Evolutionary conservation across 1,284 basidiomycete species (phyloP).

Genomic region (Moesziomyces sp.): DNA sequence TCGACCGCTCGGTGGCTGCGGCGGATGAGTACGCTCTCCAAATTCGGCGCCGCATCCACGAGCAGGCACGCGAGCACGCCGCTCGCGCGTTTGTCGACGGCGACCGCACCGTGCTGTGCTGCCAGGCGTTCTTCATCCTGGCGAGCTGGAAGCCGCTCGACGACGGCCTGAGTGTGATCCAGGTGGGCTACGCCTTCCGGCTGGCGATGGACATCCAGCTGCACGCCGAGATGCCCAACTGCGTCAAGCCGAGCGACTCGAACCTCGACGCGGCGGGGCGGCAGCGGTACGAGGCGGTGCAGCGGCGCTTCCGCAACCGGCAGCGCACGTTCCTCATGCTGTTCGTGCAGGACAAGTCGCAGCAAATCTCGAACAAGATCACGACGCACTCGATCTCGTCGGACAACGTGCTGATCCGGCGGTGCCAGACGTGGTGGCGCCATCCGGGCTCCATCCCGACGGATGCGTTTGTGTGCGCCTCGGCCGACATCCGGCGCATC

Average conservation of each 20-base stretch:
- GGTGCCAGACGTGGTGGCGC: constrained; percentile 49
- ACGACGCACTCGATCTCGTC: constrained; percentile 39
- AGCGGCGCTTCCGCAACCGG: constrained; percentile 47
- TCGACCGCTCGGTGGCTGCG: constrained; percentile 18
- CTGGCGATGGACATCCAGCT: constrained; percentile 54
- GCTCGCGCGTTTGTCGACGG: constrained; percentile 48
- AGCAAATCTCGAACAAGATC: constrained; percentile 52
- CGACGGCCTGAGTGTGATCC: constrained; percentile 46
- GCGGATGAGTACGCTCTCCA: constrained; percentile 39
- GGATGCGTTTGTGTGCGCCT: constrained; percentile 45
- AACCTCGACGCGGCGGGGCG: constrained; percentile 33
- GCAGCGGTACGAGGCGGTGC: constrained; percentile 41
- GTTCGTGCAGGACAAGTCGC: constrained; percentile 52
- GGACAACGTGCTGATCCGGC: constrained; percentile 38
- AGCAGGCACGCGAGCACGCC: constrained; percentile 38
- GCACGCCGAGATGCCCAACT: constrained; percentile 47
- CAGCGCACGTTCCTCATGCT: constrained; percentile 52
- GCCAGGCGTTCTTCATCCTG: constrained; percentile 47
- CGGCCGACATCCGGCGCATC: constrained; percentile 41
- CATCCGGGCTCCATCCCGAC: constrained; percentile 30
- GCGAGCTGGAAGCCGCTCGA: constrained; percentile 52
- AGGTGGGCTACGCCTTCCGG: constrained; percentile 49
- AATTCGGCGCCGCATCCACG: constrained; percentile 36
- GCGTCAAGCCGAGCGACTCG: constrained; percentile 43
- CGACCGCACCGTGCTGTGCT: constrained; percentile 44